phyloP scores from a whole-genome alignment of 176 grass and related monocot genomes.

The Tillandsia fasciculata region DNA sequence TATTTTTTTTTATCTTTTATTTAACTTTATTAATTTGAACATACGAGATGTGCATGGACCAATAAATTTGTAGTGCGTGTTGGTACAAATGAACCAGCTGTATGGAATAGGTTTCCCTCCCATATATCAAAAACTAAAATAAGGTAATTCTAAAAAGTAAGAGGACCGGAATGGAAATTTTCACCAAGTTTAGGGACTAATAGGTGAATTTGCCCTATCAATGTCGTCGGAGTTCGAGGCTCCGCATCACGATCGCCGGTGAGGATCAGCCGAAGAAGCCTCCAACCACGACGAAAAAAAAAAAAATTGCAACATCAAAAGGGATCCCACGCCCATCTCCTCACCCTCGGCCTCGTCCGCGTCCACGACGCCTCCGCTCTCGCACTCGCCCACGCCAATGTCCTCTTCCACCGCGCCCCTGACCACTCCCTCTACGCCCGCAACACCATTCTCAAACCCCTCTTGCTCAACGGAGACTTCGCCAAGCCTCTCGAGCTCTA shows the following conservation, averaged over 20 bases:
- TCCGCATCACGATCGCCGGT: background rate
- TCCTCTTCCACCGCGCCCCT: slow-evolving; percentile 4
- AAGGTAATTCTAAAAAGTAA: no score
- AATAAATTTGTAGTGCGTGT: no score
- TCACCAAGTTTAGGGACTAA: no score
- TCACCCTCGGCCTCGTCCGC: background rate
- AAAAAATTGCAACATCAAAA: background rate
- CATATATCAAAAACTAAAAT: no score
- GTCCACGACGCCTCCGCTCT: slow-evolving; percentile 1
- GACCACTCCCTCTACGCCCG: slow-evolving; percentile 13
- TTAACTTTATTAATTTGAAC: no score
- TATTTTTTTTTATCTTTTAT: no score
- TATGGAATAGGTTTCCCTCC: no score
- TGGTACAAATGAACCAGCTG: no score
- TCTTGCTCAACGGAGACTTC: slow-evolving; percentile 6
- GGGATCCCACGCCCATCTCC: slow-evolving; percentile 17
- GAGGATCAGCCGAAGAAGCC: slow-evolving; percentile 3
- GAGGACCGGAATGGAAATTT: no score
- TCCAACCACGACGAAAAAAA: background rate
- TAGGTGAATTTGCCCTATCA: no score
- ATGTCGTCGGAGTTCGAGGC: no score
- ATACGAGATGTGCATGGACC: no score
- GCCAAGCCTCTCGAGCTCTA: background rate
- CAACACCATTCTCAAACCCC: slow-evolving; percentile 23
- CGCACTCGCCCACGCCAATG: slow-evolving; percentile 8